Percentiles rank a stretch among this genome's conserved stretches.
Conservation (phyloP, 1,139 yeast genomes). For the Protomyces lactucae-debilis region DNA sequence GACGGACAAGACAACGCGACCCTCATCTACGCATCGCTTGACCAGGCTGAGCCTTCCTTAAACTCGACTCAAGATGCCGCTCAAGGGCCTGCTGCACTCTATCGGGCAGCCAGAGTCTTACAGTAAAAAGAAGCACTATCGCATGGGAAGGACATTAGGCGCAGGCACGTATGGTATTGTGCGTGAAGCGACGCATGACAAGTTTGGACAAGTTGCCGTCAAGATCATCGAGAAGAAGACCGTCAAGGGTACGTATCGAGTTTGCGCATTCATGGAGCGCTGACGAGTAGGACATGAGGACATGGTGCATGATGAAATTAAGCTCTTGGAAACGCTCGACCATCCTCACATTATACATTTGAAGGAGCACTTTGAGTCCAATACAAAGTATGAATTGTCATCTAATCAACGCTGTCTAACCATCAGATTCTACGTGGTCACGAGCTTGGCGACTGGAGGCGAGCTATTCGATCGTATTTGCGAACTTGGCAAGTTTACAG, state of each 20-base stretch:
- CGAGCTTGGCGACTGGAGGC: constrained; percentile 71
- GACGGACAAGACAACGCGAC: too few species aligned
- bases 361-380: constrained; percentile 83
- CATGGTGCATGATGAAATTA: constrained; percentile 68
- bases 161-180: constrained; percentile 93
- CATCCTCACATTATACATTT: constrained; percentile 82
- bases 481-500: constrained; percentile 72
- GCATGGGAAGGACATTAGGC: constrained; percentile 43
- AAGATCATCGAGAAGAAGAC: constrained; percentile 80
- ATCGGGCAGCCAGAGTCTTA: constrained; percentile 21
- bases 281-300: constrained; percentile 46
- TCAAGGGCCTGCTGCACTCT: constrained; percentile 9
- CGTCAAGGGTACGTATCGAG: constrained; percentile 49
- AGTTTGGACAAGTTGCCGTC: constrained; percentile 73
- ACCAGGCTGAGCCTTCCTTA: too few species aligned
- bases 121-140: constrained; percentile 19
- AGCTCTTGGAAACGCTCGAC: constrained; percentile 56
- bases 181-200: constrained; percentile 60
- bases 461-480: constrained; percentile 83
- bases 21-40: too few species aligned
- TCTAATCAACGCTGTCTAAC: not conserved
- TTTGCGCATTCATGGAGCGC: not conserved
- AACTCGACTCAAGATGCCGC: not conserved
- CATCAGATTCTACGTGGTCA: constrained; percentile 55
- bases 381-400: constrained; percentile 46